These are phyloP conservation scores for Capronia epimyces DNA, from an alignment of 2,329 filamentous ascomycete genomes.

Conservation along the genomic window DNA sequence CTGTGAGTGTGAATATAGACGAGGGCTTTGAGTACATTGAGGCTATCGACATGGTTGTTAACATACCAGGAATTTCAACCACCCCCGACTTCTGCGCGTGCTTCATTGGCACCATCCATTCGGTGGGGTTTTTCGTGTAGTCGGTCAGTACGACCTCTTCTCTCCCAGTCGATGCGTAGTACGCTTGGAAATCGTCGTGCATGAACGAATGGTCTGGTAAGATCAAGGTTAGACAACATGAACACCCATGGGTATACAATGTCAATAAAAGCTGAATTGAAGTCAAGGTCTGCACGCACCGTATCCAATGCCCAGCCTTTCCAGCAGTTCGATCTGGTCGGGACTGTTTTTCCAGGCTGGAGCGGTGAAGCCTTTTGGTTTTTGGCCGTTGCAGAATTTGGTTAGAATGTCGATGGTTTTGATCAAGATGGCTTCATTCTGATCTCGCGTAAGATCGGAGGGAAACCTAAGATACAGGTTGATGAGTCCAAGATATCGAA, in stretches of 20 bases:
- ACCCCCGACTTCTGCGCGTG: slow-evolving; percentile 38
- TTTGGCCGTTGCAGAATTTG: slow-evolving; percentile 60
- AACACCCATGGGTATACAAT: no score
- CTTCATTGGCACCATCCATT: slow-evolving; percentile 48
- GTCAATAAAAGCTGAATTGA: not conserved
- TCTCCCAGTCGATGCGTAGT: slow-evolving; percentile 38
- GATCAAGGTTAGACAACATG: no score
- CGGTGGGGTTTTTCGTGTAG: not conserved
- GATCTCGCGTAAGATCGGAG: slow-evolving; percentile 63
- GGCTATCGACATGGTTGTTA: no score
- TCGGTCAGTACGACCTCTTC: slow-evolving; percentile 43
- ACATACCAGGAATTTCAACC: slow-evolving; percentile 40
- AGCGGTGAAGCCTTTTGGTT: slow-evolving; percentile 64
- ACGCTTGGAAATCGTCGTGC: slow-evolving; percentile 42
- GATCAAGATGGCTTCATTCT: slow-evolving; percentile 75
- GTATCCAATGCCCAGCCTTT: slow-evolving; percentile 31
- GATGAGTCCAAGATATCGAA: no score
- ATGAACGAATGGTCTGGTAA: slow-evolving; percentile 29
- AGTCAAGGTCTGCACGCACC: not conserved
- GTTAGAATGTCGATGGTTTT: slow-evolving; percentile 69
- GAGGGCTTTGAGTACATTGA: no score
- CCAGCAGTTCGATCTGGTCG: slow-evolving; percentile 57
- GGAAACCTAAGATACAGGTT: slow-evolving; percentile 36
- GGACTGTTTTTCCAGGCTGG: slow-evolving; percentile 61
- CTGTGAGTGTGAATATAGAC: no score